Evolutionary conservation across 208 protist genomes (phyloP).

Genomic region (Willaertia magna): DNA sequence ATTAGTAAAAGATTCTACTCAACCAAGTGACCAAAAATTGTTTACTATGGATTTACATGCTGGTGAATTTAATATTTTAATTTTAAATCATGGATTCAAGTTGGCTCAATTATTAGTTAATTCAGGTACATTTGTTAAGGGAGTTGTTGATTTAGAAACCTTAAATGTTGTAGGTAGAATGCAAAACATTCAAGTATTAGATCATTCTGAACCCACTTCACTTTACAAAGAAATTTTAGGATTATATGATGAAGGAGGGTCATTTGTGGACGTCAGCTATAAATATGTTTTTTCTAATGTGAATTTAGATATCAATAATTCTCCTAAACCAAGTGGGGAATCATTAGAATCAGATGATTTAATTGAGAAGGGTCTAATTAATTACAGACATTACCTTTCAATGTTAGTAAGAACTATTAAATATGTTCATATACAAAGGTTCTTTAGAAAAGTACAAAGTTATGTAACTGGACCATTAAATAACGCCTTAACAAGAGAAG

Average conservation of each 20-base stretch:
- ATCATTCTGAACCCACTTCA: background rate
- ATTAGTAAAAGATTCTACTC: background rate
- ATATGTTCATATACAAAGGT: background rate
- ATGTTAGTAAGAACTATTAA: background rate
- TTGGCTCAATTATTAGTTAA: background rate
- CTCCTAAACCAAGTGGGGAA: no score
- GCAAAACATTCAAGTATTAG: background rate
- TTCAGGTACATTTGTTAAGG: background rate
- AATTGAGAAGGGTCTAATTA: background rate
- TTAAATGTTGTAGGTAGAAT: background rate
- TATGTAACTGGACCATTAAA: background rate
- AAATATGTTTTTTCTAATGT: background rate
- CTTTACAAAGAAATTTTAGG: background rate
- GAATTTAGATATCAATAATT: background rate
- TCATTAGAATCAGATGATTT: background rate
- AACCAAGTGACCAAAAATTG: background rate
- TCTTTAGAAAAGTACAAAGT: background rate
- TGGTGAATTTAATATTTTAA: background rate
- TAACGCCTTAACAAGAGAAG: background rate
- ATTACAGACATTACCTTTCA: background rate
- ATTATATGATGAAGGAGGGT: background rate
- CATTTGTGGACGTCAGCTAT: background rate
- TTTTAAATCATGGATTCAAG: background rate
- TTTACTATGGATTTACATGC: background rate
- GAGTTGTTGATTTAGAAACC: background rate